Conservation (phyloP, 116 monocot species). For the Cymodocea nodosa region DNA sequence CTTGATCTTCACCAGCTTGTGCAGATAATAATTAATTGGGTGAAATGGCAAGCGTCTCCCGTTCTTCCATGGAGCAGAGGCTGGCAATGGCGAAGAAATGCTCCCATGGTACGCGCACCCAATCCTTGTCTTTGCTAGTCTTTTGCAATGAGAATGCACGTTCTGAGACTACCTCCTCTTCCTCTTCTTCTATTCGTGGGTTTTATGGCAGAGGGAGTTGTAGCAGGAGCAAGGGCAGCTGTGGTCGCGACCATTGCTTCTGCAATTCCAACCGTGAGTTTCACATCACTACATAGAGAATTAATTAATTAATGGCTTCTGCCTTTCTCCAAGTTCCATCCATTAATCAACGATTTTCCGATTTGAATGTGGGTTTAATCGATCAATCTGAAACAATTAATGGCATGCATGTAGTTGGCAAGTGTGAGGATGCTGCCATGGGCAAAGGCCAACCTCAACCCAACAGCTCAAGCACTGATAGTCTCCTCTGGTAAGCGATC, state of each 20-base stretch:
- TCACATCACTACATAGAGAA: not conserved
- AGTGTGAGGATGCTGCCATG: constrained; percentile 85
- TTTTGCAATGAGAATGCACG: not conserved
- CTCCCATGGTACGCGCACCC: constrained; percentile 34
- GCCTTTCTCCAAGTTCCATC: not conserved
- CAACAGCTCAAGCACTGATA: constrained; percentile 88
- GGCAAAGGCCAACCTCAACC: constrained; percentile 77
- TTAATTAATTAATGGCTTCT: not conserved
- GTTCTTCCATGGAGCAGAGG: constrained; percentile 29
- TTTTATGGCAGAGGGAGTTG: constrained; percentile 43
- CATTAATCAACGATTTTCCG: too few relatives aligned
- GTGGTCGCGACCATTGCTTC: constrained; percentile 55
- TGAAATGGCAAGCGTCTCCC: not conserved
- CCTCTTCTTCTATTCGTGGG: not conserved
- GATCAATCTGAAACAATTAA: too few relatives aligned
- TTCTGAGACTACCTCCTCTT: not conserved
- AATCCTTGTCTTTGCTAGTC: not conserved
- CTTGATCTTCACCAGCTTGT: not conserved
- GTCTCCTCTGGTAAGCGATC: constrained; percentile 49
- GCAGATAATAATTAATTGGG: too few relatives aligned
- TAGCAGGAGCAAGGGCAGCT: constrained; percentile 75
- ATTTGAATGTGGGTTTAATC: not conserved
- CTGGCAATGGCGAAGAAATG: constrained; percentile 55
- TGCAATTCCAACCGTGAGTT: constrained; percentile 69
- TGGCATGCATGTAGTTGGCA: constrained; percentile 33